phyloP scores from a whole-genome alignment of 345 rosid genomes.

The Camelina laxa region DNA sequence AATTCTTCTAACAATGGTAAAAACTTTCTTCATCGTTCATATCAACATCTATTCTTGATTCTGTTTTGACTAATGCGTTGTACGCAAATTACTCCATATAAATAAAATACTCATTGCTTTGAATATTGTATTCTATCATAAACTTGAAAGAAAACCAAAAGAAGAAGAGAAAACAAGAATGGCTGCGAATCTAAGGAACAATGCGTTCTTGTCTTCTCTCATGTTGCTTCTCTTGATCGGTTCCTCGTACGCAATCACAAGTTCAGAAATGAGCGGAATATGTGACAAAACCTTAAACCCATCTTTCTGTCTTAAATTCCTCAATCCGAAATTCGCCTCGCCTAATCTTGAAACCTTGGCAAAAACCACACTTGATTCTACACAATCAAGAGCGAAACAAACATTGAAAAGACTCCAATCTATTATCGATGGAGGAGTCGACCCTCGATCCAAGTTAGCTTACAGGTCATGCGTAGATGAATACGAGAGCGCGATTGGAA shows the following conservation, averaged over 20 bases:
- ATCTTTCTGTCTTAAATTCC: constrained; percentile 39
- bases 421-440: constrained; percentile 39
- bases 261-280: constrained; percentile 34
- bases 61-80: constrained; percentile 31
- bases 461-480: constrained; percentile 41
- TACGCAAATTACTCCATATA: constrained; percentile 25
- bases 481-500: constrained; percentile 15
- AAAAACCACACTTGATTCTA: constrained; percentile 38
- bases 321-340: constrained; percentile 31
- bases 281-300: constrained; percentile 41
- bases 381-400: constrained; percentile 30
- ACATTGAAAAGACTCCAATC: constrained; percentile 33
- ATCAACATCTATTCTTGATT: constrained; percentile 38
- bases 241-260: constrained; percentile 42
- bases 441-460: constrained; percentile 40
- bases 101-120: constrained; percentile 19
- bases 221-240: constrained; percentile 34
- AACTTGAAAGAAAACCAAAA: background rate
- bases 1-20: constrained; percentile 26
- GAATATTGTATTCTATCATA: background rate
- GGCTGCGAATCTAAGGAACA: constrained; percentile 39
- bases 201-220: constrained; percentile 45
- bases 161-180: constrained; percentile 42
- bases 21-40: constrained; percentile 27
- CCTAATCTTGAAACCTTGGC: constrained; percentile 40